Conservation (phyloP, 345 rosid genomes). For the Mangifera indica region DNA sequence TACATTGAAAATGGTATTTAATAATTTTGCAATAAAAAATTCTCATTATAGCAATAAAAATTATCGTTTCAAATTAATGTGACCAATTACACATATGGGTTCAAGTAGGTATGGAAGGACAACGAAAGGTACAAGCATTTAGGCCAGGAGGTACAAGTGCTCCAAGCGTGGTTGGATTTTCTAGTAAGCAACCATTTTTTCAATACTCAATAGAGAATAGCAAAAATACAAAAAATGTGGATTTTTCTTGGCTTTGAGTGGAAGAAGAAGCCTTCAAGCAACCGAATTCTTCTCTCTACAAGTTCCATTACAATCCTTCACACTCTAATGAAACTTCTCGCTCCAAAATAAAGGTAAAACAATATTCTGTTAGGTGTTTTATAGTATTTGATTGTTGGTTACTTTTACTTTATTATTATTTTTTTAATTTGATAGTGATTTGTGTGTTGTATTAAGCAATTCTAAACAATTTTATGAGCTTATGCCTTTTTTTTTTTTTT, state of each 20-base stretch:
- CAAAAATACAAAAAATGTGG: neutral
- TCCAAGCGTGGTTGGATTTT: neutral
- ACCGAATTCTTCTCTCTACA: conserved; percentile 14
- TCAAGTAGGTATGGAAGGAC: neutral
- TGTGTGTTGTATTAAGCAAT: neutral
- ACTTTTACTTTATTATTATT: neutral
- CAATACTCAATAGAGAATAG: neutral
- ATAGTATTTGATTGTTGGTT: neutral
- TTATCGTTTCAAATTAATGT: too few species aligned
- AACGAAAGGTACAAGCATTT: neutral
- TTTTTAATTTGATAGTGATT: neutral
- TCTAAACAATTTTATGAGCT: neutral
- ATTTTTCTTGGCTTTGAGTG: conserved; percentile 22
- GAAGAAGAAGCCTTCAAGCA: conserved; percentile 42
- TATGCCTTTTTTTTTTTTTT: too few species aligned
- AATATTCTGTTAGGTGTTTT: neutral
- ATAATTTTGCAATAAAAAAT: too few species aligned
- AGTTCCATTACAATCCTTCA: neutral
- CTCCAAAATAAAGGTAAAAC: conserved; percentile 10
- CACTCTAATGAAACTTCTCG: conserved; percentile 1
- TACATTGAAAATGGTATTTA: too few species aligned
- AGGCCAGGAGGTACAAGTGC: neutral
- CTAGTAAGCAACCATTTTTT: neutral
- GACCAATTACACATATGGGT: neutral
- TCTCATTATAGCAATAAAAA: too few species aligned